Percentiles rank a stretch among this genome's conserved stretches.
Conservation (phyloP, 2,329 filamentous ascomycete genomes). For the Aspergillus thermomutatus region DNA sequence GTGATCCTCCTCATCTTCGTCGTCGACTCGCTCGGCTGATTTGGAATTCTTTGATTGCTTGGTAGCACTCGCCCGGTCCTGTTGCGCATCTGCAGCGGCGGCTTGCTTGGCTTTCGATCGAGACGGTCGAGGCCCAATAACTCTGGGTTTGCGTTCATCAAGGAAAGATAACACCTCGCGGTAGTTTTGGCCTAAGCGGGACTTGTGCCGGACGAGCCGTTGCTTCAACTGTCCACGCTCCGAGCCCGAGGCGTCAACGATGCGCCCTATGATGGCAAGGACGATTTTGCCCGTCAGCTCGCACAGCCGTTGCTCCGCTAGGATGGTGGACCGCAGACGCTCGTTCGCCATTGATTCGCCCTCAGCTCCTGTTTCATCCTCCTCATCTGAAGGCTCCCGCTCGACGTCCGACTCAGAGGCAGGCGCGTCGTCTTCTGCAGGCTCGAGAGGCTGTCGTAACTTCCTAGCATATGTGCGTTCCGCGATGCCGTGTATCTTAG, state of each 20-base stretch:
- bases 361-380: slow-evolving; percentile 28
- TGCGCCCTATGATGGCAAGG: slow-evolving; percentile 69
- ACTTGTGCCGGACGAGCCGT: slow-evolving; percentile 73
- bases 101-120: slow-evolving; percentile 35
- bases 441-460: slow-evolving; percentile 43
- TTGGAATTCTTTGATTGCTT: slow-evolving; percentile 25
- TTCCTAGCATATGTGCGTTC: slow-evolving; percentile 77
- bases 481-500: slow-evolving; percentile 71
- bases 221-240: slow-evolving; percentile 63
- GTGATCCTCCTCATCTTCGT: slow-evolving; percentile 39
- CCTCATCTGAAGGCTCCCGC: slow-evolving; percentile 51
- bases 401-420: slow-evolving; percentile 62
- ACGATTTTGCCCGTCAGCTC: slow-evolving; percentile 82
- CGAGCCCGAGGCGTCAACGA: slow-evolving; percentile 64
- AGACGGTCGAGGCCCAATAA: slow-evolving; percentile 11
- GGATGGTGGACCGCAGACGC: slow-evolving; percentile 62
- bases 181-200: slow-evolving; percentile 78
- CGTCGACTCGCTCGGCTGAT: slow-evolving; percentile 43
- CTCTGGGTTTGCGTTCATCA: slow-evolving; percentile 59
- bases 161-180: slow-evolving; percentile 78
- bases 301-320: slow-evolving; percentile 82
- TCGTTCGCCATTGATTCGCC: slow-evolving; percentile 44
- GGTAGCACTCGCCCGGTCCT: slow-evolving; percentile 14
- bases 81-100: slow-evolving; percentile 11
- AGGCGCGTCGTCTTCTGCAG: slow-evolving; percentile 68